Evolutionary conservation across 2,329 filamentous ascomycete genomes (phyloP), one percentile per base, ranked within the genome.

Genomic region (Fusarium caatingaense): DNA sequence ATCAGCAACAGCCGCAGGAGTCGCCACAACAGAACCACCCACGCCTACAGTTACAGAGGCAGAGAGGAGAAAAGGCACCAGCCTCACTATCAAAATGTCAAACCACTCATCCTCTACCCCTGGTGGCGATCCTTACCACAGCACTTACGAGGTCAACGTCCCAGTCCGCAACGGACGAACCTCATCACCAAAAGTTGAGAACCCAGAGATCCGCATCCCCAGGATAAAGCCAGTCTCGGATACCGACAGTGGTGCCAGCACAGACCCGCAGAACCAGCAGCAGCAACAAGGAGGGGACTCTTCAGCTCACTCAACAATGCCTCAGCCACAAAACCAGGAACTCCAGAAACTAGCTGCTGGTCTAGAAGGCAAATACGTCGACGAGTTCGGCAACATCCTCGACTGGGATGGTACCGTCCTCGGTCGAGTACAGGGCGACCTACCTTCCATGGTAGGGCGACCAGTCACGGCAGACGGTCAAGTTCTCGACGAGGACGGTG

Each of bases 401-500:
- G 83, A 84, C 62, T 82, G 80, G 63, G 79, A 84, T 16, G 85
- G 84, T 10, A 83, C 81, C 37, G 84, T 87, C 6, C 80, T 87
- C 5, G 86, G 85, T 34, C 83, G 84, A 44, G 85, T 83, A 8
- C 83, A 83, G 8, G 86, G 86, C 9, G 86, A 88, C 72, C 78
- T 88, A 25, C 86, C 86, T 6, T 82, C 84, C 48, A 87, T 88
- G 83, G 80, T 87, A 8, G 86, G 86, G 32, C 78, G 82, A 42
- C 80, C 79, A 45, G 83, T 88, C 3, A 77, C 81, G 11, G 75
- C 79, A 5, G 78, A 79, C 21, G 86, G 86, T 18, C 81, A 86
- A 66, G 77, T 88, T 6, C 91, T 95, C 11, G 93, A 95, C 67
- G 88, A 90, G 63, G 92, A 95, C 67, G 93, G 92, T 27, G 91